Evolutionary conservation across 1,284 basidiomycete genomes (phyloP).

Genomic region (Pseudozyma thailandica): DNA sequence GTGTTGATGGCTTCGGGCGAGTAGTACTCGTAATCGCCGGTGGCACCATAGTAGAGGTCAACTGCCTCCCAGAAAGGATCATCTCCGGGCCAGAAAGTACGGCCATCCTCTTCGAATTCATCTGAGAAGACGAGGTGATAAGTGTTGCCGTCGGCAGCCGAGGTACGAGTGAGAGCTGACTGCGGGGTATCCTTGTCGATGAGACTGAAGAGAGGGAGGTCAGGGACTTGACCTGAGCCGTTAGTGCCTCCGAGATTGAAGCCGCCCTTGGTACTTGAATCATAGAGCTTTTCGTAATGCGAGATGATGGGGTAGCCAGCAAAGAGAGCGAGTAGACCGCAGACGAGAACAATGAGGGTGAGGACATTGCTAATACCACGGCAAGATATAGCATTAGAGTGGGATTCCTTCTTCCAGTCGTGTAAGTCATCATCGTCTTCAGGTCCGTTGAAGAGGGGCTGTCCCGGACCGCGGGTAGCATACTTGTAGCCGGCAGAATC

Average conservation of each 20-base stretch:
- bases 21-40: constrained; percentile 57
- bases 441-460: constrained; percentile 25
- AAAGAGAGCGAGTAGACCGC: constrained; percentile 52
- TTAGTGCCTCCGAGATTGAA: constrained; percentile 77
- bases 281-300: constrained; percentile 27
- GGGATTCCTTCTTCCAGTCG: constrained; percentile 42
- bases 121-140: constrained; percentile 63
- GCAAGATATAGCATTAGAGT: constrained; percentile 30
- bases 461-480: constrained; percentile 17
- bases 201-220: constrained; percentile 44
- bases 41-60: constrained; percentile 57
- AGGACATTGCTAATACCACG: constrained; percentile 51
- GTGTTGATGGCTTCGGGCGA: constrained; percentile 58
- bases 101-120: constrained; percentile 58
- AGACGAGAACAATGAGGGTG: constrained; percentile 36
- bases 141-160: constrained; percentile 27
- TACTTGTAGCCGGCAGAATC: constrained; percentile 26
- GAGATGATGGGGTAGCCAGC: constrained; percentile 58
- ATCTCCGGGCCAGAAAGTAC: constrained; percentile 63
- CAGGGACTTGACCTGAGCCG: constrained; percentile 61
- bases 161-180: constrained; percentile 33
- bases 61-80: constrained; percentile 62
- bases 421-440: constrained; percentile 60
- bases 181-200: constrained; percentile 55
- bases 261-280: constrained; percentile 22